These are phyloP conservation scores for Raddia distichophylla DNA, from an alignment of 176 grass and related monocot genomes.

Conservation along the genomic window DNA sequence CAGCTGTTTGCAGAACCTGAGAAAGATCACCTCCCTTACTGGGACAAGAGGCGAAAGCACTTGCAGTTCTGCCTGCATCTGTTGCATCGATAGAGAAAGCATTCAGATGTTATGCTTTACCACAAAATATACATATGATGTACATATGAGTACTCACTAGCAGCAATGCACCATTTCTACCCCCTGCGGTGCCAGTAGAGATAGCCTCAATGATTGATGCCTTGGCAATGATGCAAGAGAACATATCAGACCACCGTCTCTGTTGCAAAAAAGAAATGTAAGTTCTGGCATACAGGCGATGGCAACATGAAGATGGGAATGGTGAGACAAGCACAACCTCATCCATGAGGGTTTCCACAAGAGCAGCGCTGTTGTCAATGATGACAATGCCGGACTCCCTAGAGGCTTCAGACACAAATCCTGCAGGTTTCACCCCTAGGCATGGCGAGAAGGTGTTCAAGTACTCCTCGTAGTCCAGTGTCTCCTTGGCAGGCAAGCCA, in stretches of 20 bases:
- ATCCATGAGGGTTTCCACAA: constrained; percentile 87
- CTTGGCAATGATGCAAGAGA: constrained; percentile 84
- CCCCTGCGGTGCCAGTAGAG: constrained; percentile 59
- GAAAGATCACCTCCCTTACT: constrained; percentile 67
- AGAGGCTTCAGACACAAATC: constrained; percentile 77
- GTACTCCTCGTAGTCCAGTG: constrained; percentile 74
- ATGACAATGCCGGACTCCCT: constrained; percentile 69
- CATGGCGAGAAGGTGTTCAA: constrained; percentile 52
- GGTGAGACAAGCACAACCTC: constrained; percentile 52
- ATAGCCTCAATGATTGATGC: constrained; percentile 64
- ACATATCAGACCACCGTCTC: constrained; percentile 70
- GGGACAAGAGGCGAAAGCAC: constrained; percentile 90
- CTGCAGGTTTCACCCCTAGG: constrained; percentile 53
- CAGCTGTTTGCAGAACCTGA: constrained; percentile 86
- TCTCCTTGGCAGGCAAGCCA: constrained; percentile 37
- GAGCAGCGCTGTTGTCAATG: constrained; percentile 52
- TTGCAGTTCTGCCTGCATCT: constrained; percentile 92
- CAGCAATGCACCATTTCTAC: constrained; percentile 83
- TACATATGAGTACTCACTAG: constrained; percentile 65
- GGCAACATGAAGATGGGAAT: neutral
- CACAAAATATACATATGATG: neutral
- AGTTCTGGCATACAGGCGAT: constrained; percentile 34
- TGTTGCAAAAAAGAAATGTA: constrained; percentile 41
- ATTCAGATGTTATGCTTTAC: neutral
- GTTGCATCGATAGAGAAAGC: constrained; percentile 38